phyloP scores from a whole-genome alignment of 306 rosid genomes.

The Casuarina cunninghamiana region DNA sequence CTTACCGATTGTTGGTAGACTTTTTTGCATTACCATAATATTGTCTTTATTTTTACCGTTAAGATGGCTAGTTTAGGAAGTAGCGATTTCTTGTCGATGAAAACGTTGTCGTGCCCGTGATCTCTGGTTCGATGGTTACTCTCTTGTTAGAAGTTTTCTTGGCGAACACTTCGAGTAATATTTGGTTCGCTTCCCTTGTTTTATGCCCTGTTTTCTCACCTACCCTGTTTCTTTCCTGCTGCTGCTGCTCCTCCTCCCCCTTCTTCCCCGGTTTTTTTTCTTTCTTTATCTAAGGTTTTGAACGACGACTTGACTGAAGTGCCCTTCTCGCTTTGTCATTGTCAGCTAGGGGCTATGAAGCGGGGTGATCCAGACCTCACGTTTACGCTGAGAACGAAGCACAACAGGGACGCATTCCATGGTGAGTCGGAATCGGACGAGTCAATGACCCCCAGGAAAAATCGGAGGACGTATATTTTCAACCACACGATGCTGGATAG shows the following conservation, averaged over 20 bases:
- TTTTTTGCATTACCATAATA: no score
- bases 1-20: no score
- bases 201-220: background rate
- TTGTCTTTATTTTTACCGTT: background rate
- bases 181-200: background rate
- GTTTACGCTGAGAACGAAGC: slow-evolving; percentile 33
- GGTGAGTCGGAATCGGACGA: slow-evolving; percentile 42
- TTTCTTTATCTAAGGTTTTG: background rate
- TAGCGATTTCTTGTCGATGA: background rate
- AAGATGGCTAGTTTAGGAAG: background rate
- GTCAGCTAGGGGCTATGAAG: slow-evolving; percentile 41
- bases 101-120: background rate
- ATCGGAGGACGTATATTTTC: slow-evolving; percentile 23
- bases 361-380: slow-evolving; percentile 37
- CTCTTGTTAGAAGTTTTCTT: background rate
- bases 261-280: background rate
- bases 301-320: background rate
- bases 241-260: no score
- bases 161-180: background rate
- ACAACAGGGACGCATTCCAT: slow-evolving; percentile 12
- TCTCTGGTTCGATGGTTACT: background rate
- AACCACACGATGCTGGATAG: slow-evolving; percentile 24
- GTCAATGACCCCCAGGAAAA: slow-evolving; percentile 36
- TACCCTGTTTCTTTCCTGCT: background rate
- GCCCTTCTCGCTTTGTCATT: background rate